Base-by-base conservation (phyloP, 179 eudicot genomes). In the Gypsophila paniculata region DNA sequence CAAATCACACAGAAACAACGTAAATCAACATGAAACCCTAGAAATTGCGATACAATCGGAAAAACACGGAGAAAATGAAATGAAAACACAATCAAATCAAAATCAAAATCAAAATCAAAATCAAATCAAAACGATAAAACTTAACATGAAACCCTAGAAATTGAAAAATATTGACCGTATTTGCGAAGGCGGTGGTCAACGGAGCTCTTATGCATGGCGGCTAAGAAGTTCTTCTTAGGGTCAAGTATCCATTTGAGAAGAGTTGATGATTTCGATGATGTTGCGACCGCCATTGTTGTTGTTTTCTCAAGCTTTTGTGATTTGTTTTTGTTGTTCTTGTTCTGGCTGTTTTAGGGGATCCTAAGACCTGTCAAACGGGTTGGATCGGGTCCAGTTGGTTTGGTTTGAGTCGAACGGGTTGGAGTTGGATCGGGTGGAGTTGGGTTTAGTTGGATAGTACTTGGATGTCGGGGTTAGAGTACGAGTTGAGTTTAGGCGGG, bases 201-300 rank as follows among this genome's bases (percentile, higher is more conserved):
- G 68, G 86, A 23, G 77, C 78, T 82, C 88, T 78, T 87, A 77
- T 87, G 91, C 74, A 82, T 77, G 34, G 85, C 82, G 14, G 91
- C 91, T 39, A 87, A 73, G 77, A 82, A 72, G 69, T 87, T 87
- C 81, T 79, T 84, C 82, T 79, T 84, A 0, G 91, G 91, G 48
- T 87, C 85, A 3, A 87, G 82, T 8, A 86, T 61, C 85, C 88
- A 83, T 71, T 82, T 87, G 55, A 69, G 61, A n/a, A 69, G 61
- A 11, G 29, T 26, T 8, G 86, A 59, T 8, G 86, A 72, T 1
- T 85, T 79, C 0, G 79, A 72, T 4, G 82, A 60, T 13, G 84
- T 67, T 48, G 82, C 70, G 34, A 79, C 58, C 54, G 87, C 87
- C 91, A 85, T 85, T 72, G 38, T 64, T 64, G 49, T 11, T 51